Evolutionary conservation across 805 yeast genomes (phyloP).

Genomic region (Lipomyces sp.): DNA sequence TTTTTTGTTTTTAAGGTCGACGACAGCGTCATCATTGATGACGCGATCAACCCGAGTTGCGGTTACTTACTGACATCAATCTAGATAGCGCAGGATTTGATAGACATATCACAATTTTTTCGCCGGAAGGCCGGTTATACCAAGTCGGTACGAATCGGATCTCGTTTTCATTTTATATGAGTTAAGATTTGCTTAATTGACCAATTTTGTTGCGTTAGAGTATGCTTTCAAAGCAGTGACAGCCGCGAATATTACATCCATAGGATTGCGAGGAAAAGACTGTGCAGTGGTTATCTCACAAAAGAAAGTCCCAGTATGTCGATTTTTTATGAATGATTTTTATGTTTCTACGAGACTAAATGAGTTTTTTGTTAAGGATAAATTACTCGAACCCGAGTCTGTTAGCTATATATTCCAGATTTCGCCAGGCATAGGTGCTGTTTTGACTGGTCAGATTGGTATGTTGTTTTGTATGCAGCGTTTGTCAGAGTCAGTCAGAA

Average conservation of each 20-base stretch:
- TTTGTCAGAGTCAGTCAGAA: no score
- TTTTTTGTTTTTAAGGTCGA: neutral
- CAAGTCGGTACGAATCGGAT: slow-evolving; percentile 62
- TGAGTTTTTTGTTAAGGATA: slow-evolving; percentile 53
- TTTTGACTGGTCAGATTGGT: slow-evolving; percentile 85
- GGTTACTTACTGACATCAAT: neutral
- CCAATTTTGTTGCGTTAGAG: slow-evolving; percentile 50
- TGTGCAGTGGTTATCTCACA: slow-evolving; percentile 88
- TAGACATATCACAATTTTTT: slow-evolving; percentile 97
- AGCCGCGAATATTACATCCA: slow-evolving; percentile 84
- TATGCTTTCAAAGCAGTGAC: slow-evolving; percentile 97
- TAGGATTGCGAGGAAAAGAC: slow-evolving; percentile 86
- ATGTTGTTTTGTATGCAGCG: neutral
- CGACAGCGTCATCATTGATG: neutral
- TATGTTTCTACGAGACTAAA: neutral
- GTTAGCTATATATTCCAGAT: slow-evolving; percentile 85
- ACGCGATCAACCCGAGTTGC: neutral
- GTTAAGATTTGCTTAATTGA: neutral
- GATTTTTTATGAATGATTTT: neutral
- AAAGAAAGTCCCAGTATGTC: slow-evolving; percentile 78
- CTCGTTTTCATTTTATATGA: neutral
- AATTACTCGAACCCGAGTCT: slow-evolving; percentile 82
- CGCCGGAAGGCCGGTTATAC: slow-evolving; percentile 96
- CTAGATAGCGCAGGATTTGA: slow-evolving; percentile 77
- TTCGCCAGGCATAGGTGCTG: slow-evolving; percentile 81